Conservation (phyloP, 2,329 filamentous ascomycete genomes). For the Alternaria dauci region DNA sequence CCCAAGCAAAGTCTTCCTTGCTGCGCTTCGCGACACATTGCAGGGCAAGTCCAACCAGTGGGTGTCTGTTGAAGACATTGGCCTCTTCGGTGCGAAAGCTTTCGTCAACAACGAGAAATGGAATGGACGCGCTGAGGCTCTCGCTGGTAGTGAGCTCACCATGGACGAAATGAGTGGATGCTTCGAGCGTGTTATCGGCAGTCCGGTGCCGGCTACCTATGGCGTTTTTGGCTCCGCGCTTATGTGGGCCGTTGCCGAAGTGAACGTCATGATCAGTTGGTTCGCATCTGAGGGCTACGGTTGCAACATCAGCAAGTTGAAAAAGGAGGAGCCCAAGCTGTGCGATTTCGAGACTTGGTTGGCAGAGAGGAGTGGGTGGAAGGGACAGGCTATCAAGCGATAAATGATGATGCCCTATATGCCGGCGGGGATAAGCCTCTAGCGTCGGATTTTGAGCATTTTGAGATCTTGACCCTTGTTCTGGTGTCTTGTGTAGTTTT, state of each 20-base stretch:
- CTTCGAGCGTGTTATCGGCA: slow-evolving; percentile 59
- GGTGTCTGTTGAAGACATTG: slow-evolving; percentile 59
- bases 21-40: slow-evolving; percentile 54
- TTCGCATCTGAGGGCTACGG: slow-evolving; percentile 59
- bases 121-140: slow-evolving; percentile 55
- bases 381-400: slow-evolving; percentile 28
- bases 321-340: slow-evolving; percentile 55
- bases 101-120: slow-evolving; percentile 58
- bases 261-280: slow-evolving; percentile 61
- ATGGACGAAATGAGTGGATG: slow-evolving; percentile 56
- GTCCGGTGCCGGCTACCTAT: slow-evolving; percentile 55
- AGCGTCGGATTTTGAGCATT: slow-evolving; percentile 2
- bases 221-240: slow-evolving; percentile 52
- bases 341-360: slow-evolving; percentile 60
- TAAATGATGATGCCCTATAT: slow-evolving; percentile 6
- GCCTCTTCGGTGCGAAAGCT: slow-evolving; percentile 59
- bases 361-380: slow-evolving; percentile 57
- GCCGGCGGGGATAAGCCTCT: slow-evolving; percentile 2
- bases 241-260: slow-evolving; percentile 54
- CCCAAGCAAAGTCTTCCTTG: slow-evolving; percentile 59
- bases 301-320: slow-evolving; percentile 56
- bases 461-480: slow-evolving; percentile 1
- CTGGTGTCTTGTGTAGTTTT: background rate
- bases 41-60: slow-evolving; percentile 54
- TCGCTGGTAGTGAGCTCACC: slow-evolving; percentile 63